phyloP scores from a whole-genome alignment of 2,329 filamentous ascomycete species.

The Dactylella cylindrospora region DNA sequence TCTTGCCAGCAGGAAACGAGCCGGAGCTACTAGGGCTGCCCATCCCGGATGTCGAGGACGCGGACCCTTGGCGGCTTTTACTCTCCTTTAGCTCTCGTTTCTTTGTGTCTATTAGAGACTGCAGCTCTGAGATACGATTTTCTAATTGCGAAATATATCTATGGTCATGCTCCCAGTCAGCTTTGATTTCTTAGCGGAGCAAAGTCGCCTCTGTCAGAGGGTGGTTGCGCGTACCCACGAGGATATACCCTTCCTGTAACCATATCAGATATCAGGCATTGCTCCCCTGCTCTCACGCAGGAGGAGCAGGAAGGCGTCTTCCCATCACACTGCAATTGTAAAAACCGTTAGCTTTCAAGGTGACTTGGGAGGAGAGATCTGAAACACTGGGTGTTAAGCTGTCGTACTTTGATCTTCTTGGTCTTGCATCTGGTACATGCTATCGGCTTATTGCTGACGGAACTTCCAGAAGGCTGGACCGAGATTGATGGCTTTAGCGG shows the following conservation, averaged over 20 bases:
- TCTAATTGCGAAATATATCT: slow-evolving; percentile 32
- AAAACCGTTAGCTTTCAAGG: too few species aligned
- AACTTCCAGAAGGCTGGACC: neutral
- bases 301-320: slow-evolving; percentile 29
- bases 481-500: slow-evolving; percentile 1
- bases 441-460: slow-evolving; percentile 13
- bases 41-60: slow-evolving; percentile 10
- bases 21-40: slow-evolving; percentile 18
- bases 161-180: too few species aligned
- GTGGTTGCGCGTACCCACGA: slow-evolving; percentile 11
- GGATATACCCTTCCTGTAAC: slow-evolving; percentile 18
- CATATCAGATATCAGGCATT: slow-evolving; percentile 30
- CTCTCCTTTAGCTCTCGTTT: slow-evolving; percentile 6
- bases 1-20: slow-evolving; percentile 15
- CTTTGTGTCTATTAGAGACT: slow-evolving; percentile 33
- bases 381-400: too few species aligned
- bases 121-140: slow-evolving; percentile 30
- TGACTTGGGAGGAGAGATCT: too few species aligned
- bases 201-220: neutral
- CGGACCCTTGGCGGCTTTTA: slow-evolving; percentile 9
- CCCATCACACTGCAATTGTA: slow-evolving; percentile 24
- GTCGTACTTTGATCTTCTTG: slow-evolving; percentile 37
- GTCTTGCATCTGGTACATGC: slow-evolving; percentile 33
- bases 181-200: too few species aligned
- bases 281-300: slow-evolving; percentile 9